These are phyloP conservation scores for Pythium brachiatum DNA, from an alignment of 352 stramenopile genomes.

Conservation along the genomic window DNA sequence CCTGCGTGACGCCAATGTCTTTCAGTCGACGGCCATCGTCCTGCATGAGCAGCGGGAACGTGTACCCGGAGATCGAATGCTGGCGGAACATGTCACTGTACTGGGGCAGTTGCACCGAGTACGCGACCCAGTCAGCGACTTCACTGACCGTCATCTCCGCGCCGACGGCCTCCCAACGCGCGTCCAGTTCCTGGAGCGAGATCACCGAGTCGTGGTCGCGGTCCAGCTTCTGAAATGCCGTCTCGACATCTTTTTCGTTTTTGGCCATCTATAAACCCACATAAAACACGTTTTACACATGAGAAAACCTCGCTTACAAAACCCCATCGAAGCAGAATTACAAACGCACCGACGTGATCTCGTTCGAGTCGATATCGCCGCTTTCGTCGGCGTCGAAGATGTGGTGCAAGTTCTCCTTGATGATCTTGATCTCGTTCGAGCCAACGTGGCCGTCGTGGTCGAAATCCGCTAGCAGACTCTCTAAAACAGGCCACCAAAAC, in stretches of 20 bases:
- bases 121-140: constrained; percentile 80
- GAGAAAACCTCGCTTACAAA: background rate
- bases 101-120: constrained; percentile 77
- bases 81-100: constrained; percentile 74
- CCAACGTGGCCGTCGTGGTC: constrained; percentile 77
- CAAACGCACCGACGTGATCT: constrained; percentile 54
- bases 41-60: constrained; percentile 84
- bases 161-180: constrained; percentile 72
- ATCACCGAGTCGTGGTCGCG: constrained; percentile 78
- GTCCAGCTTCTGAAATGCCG: constrained; percentile 76
- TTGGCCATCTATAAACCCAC: constrained; percentile 34
- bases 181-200: constrained; percentile 78
- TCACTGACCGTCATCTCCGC: constrained; percentile 86
- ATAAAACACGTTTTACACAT: background rate
- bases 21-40: constrained; percentile 66
- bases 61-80: constrained; percentile 85
- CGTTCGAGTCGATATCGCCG: constrained; percentile 64
- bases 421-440: constrained; percentile 68
- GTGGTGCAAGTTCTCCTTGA: constrained; percentile 81
- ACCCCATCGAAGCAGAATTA: background rate
- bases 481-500: constrained; percentile 20
- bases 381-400: constrained; percentile 79
- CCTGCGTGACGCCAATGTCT: constrained; percentile 68
- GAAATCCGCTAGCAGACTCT: constrained; percentile 77
- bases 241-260: constrained; percentile 62